These are phyloP conservation scores for Apiospora kogelbergensis DNA, from an alignment of 2,329 filamentous ascomycete species.

Conservation along the genomic window DNA sequence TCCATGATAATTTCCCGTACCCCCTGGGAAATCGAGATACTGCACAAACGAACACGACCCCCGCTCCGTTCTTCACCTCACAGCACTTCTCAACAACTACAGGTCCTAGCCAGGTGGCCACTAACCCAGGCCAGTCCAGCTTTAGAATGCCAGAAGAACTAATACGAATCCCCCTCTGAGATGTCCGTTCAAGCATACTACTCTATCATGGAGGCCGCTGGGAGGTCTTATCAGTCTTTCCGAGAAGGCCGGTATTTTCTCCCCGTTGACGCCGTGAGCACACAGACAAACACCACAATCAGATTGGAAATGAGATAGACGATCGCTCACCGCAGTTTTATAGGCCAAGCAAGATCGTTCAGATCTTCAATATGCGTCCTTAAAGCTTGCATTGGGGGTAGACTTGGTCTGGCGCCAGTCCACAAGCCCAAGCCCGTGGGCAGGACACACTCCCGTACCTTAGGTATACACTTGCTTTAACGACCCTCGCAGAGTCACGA, in stretches of 20 bases:
- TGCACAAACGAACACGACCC: background rate
- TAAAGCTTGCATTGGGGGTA: background rate
- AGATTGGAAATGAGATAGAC: too few relatives aligned
- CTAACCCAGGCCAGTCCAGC: background rate
- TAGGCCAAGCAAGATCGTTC: conserved; percentile 14
- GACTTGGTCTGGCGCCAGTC: background rate
- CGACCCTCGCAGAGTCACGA: conserved; percentile 11
- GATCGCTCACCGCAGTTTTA: background rate
- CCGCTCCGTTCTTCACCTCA: background rate
- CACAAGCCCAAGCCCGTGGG: conserved; percentile 1
- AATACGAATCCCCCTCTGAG: background rate
- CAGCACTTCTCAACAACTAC: background rate
- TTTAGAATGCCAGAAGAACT: background rate
- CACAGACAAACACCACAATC: background rate
- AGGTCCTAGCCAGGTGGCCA: background rate
- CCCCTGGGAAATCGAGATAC: background rate
- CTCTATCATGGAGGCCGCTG: background rate
- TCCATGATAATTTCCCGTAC: background rate
- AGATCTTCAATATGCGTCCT: conserved; percentile 10
- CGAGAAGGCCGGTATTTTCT: background rate
- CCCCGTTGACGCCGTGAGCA: background rate
- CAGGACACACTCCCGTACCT: background rate
- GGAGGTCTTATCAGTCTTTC: background rate
- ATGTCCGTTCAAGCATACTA: background rate
- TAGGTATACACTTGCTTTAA: conserved; percentile 12